These are phyloP conservation scores for Biscogniauxia sp. DNA, from an alignment of 2,329 filamentous ascomycete species.

Conservation along the genomic window DNA sequence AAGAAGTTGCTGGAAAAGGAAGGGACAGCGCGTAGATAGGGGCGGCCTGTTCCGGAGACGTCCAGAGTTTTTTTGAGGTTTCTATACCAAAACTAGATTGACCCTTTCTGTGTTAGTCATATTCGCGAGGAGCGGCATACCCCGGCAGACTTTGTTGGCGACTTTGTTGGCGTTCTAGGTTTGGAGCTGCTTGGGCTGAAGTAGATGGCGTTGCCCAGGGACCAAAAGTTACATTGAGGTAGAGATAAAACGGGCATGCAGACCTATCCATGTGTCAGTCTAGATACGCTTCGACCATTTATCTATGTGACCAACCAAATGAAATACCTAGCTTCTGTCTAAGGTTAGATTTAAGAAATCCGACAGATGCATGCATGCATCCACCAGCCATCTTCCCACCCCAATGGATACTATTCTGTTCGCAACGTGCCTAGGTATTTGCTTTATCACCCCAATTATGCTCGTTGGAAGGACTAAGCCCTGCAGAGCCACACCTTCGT, in stretches of 20 bases:
- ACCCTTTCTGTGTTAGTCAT: neutral
- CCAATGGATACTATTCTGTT: neutral
- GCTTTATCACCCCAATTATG: too few relatives aligned
- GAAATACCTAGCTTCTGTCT: neutral
- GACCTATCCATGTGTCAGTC: neutral
- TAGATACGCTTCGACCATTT: neutral
- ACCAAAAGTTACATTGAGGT: neutral
- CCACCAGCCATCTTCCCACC: neutral
- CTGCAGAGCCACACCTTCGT: neutral
- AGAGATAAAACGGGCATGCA: neutral
- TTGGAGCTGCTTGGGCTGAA: neutral
- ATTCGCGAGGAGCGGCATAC: neutral
- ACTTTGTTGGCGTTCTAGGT: neutral
- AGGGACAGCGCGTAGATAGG: constrained; percentile 37
- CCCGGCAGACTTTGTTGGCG: neutral
- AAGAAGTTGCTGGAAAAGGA: constrained; percentile 59
- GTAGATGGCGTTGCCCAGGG: neutral
- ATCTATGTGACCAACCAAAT: neutral
- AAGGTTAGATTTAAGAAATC: too few relatives aligned
- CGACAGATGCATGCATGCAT: neutral
- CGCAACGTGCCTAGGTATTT: too few relatives aligned
- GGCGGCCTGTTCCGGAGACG: neutral
- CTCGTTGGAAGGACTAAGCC: too few relatives aligned
- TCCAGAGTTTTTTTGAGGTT: neutral
- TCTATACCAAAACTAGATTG: neutral